Base-by-base conservation (phyloP, 257 asterid species). In the Nicotiana undulata region DNA sequence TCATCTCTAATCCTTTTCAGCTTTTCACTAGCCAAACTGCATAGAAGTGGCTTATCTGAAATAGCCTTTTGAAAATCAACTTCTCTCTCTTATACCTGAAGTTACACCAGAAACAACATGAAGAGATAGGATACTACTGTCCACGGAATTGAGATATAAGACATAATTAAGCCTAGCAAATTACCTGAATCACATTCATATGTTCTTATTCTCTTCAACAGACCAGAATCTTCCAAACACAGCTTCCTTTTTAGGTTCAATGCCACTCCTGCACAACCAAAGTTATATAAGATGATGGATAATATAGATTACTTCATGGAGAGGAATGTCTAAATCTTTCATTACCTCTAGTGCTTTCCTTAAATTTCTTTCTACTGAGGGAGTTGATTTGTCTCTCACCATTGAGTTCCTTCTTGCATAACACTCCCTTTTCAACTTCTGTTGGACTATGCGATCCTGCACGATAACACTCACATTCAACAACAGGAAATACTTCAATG, bases 1-100 rank as follows among this genome's bases (percentile, higher is more conserved):
- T 88, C 94, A 11, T 83, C 92, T 76, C 92, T 84, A 82, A 77
- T 77, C 63, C 92, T 85, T 65, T 90, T 91, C 79, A 58, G 68
- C 81, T 80, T 90, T 49, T 61, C 76, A 63, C 81, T 60, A 58
- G 80, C 77, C 55, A 80, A 58, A 56, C 91, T 85, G 86, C 97
- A 88, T 2, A 86, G 17, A 75, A 72, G 60, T 60, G 56, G 77
- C 55, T 80, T 52, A 53, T 66, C 83, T 24, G 55, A 59, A 76
- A 63, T 52, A 55, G 66, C 75, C 0, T 66, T 29, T 9, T 78
- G 53, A 20, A 60, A 60, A 58, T 76, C 86, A 26, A 34, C 76
- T 49, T 56, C 70, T 26, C 68, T 81, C 87, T 31, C 49, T 52
- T 15, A 31, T n/a, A 84, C 90, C 91, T 87, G 85, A 34, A 55